A percentile compares a stretch with the other conserved stretches of the same genome.
Conservation (phyloP, 2,329 filamentous ascomycete genomes). For the Cercospora sojina region DNA sequence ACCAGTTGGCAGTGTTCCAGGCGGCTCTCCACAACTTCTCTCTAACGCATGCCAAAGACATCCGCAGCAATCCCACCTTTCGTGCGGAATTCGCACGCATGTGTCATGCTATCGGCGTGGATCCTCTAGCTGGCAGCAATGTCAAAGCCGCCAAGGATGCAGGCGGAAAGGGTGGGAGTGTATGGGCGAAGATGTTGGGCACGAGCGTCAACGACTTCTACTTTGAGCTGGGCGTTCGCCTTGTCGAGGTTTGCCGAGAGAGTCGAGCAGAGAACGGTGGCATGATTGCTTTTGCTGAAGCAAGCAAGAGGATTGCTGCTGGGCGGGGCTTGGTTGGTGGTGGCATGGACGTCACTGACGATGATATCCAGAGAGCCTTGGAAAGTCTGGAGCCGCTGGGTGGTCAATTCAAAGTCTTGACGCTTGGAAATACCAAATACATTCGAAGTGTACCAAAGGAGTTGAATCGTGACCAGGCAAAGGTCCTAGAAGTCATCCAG, state of each 20-base stretch:
- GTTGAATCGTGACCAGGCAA: constrained; percentile 89
- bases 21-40: constrained; percentile 93
- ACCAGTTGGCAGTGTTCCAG: constrained; percentile 93
- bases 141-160: constrained; percentile 39
- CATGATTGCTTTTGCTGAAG: constrained; percentile 78
- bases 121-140: constrained; percentile 69
- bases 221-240: constrained; percentile 92
- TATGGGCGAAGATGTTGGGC: constrained; percentile 92
- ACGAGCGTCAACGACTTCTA: constrained; percentile 96
- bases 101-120: constrained; percentile 95
- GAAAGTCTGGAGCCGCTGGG: constrained; percentile 83
- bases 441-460: constrained; percentile 93
- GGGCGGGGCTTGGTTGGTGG: constrained; percentile 74
- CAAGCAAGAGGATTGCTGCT: constrained; percentile 70
- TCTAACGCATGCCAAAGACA: constrained; percentile 90
- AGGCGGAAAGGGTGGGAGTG: constrained; percentile 59
- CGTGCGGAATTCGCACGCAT: constrained; percentile 97
- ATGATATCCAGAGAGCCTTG: constrained; percentile 88
- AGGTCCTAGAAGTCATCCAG: constrained; percentile 86
- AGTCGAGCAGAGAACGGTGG: constrained; percentile 91
- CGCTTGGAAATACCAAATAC: constrained; percentile 79
- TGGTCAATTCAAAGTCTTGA: constrained; percentile 80
- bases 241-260: constrained; percentile 86
- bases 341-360: constrained; percentile 77
- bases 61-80: constrained; percentile 91